Evolutionary conservation across 1,139 yeast species (phyloP).

Genomic region (Pichia sorboxylosa): DNA sequence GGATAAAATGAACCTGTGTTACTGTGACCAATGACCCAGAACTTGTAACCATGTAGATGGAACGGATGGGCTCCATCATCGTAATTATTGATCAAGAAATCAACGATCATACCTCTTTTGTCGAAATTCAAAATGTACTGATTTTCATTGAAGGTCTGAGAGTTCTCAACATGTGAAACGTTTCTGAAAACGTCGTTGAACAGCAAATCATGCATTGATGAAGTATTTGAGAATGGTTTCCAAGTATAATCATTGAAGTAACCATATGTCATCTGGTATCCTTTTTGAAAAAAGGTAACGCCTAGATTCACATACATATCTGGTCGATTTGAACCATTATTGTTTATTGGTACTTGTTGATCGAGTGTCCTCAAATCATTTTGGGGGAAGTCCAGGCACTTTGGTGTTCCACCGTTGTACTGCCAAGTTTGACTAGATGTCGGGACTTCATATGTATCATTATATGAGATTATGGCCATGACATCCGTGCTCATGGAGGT

Average conservation of each 20-base stretch:
- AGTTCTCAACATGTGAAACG: slow-evolving; percentile 3
- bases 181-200: slow-evolving; percentile 4
- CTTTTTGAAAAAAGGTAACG: slow-evolving; percentile 15
- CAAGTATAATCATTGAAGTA: slow-evolving; percentile 11
- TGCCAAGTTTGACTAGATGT: slow-evolving; percentile 14
- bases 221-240: slow-evolving; percentile 5
- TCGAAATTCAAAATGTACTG: slow-evolving; percentile 11
- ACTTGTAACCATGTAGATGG: slow-evolving; percentile 64
- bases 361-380: slow-evolving; percentile 21
- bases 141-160: slow-evolving; percentile 4
- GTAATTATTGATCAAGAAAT: slow-evolving; percentile 50
- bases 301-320: slow-evolving; percentile 17
- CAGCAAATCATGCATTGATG: slow-evolving; percentile 10
- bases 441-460: slow-evolving; percentile 9
- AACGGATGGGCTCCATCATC: slow-evolving; percentile 68
- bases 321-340: slow-evolving; percentile 18
- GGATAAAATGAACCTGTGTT: slow-evolving; percentile 30
- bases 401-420: slow-evolving; percentile 25
- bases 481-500: slow-evolving; percentile 27
- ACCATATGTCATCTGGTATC: slow-evolving; percentile 8
- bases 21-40: slow-evolving; percentile 22
- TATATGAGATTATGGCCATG: slow-evolving; percentile 26
- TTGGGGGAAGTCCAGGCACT: slow-evolving; percentile 25
- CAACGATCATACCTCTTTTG: slow-evolving; percentile 29
- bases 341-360: slow-evolving; percentile 13